Evolutionary conservation across 2,329 filamentous ascomycete species (phyloP).

Genomic region (Pseudomassariella vexata): DNA sequence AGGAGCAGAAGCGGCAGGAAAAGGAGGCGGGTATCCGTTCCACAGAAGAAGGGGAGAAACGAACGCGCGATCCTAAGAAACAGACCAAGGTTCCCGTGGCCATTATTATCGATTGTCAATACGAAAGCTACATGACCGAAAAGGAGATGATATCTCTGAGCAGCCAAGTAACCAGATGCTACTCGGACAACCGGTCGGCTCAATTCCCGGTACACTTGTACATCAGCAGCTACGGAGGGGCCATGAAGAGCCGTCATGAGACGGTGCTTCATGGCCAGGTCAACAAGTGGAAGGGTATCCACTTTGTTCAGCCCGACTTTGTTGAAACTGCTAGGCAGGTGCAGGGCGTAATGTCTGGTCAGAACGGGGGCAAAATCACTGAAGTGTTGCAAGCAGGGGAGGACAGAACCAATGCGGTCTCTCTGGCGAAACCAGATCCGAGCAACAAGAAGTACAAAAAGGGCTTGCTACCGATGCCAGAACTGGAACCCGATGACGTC

Average conservation of each 20-base stretch:
- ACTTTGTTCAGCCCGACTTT: conserved; percentile 71
- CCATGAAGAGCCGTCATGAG: conserved; percentile 74
- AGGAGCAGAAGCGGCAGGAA: conserved; percentile 43
- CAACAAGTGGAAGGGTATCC: conserved; percentile 71
- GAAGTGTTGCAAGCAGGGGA: conserved; percentile 46
- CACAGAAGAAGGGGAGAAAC: conserved; percentile 31
- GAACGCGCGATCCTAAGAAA: conserved; percentile 19
- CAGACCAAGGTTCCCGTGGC: conserved; percentile 62
- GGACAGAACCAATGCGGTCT: conserved; percentile 23
- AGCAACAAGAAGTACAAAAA: conserved; percentile 28
- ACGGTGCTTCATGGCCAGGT: conserved; percentile 66
- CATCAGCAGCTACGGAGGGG: conserved; percentile 72
- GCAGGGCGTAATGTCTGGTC: conserved; percentile 59
- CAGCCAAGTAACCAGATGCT: conserved; percentile 78
- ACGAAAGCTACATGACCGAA: conserved; percentile 83
- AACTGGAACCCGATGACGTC: conserved; percentile 23
- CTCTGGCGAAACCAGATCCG: conserved; percentile 21
- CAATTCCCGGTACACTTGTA: conserved; percentile 65
- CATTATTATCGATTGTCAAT: conserved; percentile 85
- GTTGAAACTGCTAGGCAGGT: conserved; percentile 61
- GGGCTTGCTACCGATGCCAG: conserved; percentile 12
- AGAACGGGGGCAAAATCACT: conserved; percentile 49
- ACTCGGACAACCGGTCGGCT: conserved; percentile 77
- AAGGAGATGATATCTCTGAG: conserved; percentile 79
- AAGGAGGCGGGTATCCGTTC: conserved; percentile 43